A percentile compares a stretch with the other conserved stretches of the same genome.
Evolutionary conservation across 305 asterid genomes (phyloP).

Genomic region (Caryopteris hybrid): DNA sequence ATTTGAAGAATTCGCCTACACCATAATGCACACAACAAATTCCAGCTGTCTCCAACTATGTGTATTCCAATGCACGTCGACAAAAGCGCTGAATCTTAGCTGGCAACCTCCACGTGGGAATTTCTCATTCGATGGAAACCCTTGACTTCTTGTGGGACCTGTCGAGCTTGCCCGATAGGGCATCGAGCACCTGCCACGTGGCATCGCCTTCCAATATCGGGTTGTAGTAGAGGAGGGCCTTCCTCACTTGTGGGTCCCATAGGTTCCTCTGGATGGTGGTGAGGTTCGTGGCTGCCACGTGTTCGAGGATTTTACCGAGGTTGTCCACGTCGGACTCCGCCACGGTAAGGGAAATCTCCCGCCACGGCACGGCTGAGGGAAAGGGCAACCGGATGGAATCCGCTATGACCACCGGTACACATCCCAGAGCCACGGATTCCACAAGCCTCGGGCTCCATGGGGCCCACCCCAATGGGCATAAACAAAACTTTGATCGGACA

Average conservation of each 20-base stretch:
- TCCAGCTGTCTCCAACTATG: slow-evolving; percentile 58
- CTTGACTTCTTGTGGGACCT: slow-evolving; percentile 45
- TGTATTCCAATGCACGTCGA: slow-evolving; percentile 6
- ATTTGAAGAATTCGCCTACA: too few relatives aligned
- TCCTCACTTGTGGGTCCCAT: slow-evolving; percentile 47
- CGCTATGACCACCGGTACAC: slow-evolving; percentile 85
- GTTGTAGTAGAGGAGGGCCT: slow-evolving; percentile 55
- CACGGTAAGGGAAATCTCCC: slow-evolving; percentile 63
- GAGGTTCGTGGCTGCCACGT: slow-evolving; percentile 70
- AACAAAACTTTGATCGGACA: slow-evolving; percentile 64
- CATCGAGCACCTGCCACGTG: slow-evolving; percentile 68
- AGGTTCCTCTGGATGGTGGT: slow-evolving; percentile 57
- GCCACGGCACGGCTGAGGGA: slow-evolving; percentile 71
- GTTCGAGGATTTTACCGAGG: slow-evolving; percentile 53
- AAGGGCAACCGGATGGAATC: slow-evolving; percentile 79
- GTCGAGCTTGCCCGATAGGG: slow-evolving; percentile 42
- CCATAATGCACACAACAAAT: slow-evolving; percentile 19
- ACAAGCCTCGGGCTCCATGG: slow-evolving; percentile 98
- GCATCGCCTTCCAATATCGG: slow-evolving; percentile 68
- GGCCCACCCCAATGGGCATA: slow-evolving; percentile 96
- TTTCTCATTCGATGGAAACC: slow-evolving; percentile 28
- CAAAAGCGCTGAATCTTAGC: slow-evolving; percentile 23
- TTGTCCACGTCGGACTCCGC: slow-evolving; percentile 71
- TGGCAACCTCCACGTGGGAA: slow-evolving; percentile 27
- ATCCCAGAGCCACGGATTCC: slow-evolving; percentile 85